phyloP scores from a whole-genome alignment of 257 asterid species.

The Solanum ossicruentum region DNA sequence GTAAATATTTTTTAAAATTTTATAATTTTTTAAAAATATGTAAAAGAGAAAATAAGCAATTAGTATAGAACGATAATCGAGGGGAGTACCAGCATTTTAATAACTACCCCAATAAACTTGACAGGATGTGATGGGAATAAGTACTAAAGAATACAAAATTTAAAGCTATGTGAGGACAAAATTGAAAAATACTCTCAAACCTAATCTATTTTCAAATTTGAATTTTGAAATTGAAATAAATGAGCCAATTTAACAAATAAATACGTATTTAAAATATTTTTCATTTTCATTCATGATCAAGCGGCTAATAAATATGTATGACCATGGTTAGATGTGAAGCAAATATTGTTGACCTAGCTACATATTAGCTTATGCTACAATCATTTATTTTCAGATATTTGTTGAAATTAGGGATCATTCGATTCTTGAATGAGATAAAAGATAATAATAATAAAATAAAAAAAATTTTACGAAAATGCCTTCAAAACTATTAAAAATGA shows the following conservation, averaged over 20 bases:
- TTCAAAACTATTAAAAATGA: no score
- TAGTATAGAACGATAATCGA: no score
- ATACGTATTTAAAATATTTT: background rate
- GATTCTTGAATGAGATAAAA: no score
- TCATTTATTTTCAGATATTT: background rate
- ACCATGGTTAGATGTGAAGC: background rate
- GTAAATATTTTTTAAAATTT: no score
- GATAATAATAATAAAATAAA: no score
- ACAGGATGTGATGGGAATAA: background rate
- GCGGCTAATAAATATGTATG: background rate
- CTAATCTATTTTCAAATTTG: background rate
- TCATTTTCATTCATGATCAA: background rate
- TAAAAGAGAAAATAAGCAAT: no score
- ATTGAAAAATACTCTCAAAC: background rate
- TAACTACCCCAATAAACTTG: background rate
- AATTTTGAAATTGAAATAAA: background rate
- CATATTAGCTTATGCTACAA: background rate
- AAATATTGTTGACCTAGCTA: background rate
- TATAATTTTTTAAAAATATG: no score
- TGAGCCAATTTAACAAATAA: background rate
- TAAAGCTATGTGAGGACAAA: background rate
- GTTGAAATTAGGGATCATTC: no score
- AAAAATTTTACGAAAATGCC: no score
- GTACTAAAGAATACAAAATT: background rate
- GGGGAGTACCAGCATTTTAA: background rate